A percentile compares a stretch with the other conserved stretches of the same genome.
These are phyloP conservation scores for Nakazawaea anatomiae DNA, from an alignment of 805 yeast species.

Conservation along the genomic window DNA sequence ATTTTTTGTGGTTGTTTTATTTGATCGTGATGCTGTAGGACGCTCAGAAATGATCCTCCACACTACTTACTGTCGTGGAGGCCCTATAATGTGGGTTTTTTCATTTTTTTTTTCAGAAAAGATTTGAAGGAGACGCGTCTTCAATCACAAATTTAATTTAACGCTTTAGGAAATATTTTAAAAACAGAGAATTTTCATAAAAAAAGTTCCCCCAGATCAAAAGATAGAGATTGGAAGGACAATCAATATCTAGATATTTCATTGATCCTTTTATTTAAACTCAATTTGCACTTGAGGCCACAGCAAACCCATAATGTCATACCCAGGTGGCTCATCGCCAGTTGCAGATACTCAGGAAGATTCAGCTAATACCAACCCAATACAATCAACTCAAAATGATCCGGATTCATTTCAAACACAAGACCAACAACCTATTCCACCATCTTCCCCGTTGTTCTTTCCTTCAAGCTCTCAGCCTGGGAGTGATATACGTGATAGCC, in stretches of 20 bases:
- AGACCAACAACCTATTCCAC: constrained; percentile 30
- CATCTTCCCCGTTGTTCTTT: constrained; percentile 53
- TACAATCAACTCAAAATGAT: constrained; percentile 21
- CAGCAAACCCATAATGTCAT: constrained; percentile 17
- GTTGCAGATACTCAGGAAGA: constrained; percentile 9
- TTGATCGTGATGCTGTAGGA: no score
- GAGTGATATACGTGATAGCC: constrained; percentile 8
- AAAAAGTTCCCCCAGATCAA: background rate
- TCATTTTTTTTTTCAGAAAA: no score
- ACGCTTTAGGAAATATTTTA: constrained; percentile 11
- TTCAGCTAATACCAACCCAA: constrained; percentile 13
- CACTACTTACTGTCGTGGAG: no score
- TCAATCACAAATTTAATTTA: background rate
- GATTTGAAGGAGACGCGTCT: background rate
- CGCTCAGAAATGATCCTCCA: no score
- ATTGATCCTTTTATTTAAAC: no score
- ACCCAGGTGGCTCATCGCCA: constrained; percentile 22
- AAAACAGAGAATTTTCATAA: constrained; percentile 10
- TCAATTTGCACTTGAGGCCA: no score
- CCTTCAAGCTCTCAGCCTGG: constrained; percentile 30
- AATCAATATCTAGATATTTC: background rate
- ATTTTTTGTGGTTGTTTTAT: background rate
- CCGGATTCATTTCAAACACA: constrained; percentile 31
- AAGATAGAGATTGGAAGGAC: background rate
- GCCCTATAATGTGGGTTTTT: no score